phyloP scores from a whole-genome alignment of 2,329 filamentous ascomycete genomes.

The Fusarium sp. region DNA sequence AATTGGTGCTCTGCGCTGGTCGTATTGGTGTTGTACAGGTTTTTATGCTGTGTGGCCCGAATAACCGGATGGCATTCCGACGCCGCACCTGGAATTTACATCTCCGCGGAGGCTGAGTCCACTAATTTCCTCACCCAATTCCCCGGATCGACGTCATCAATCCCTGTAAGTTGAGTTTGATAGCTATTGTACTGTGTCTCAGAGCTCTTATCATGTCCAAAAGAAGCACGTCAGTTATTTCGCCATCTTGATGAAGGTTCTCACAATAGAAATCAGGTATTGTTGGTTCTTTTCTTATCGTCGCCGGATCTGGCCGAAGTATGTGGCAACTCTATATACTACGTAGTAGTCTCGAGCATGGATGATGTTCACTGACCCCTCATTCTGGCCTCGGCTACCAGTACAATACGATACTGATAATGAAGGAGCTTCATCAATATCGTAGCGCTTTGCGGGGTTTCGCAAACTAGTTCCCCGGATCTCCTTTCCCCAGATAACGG shows the following conservation, averaged over 20 bases:
- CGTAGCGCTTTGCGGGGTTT: constrained; percentile 31
- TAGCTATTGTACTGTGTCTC: constrained; percentile 13
- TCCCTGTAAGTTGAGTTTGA: constrained; percentile 23
- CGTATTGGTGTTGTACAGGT: constrained; percentile 13
- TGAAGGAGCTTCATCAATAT: constrained; percentile 20
- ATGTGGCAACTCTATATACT: constrained; percentile 2
- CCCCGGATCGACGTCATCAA: constrained; percentile 38
- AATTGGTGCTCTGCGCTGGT: constrained; percentile 8
- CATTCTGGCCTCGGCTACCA: not conserved
- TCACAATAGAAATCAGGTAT: not conserved
- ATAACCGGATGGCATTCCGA: constrained; percentile 31
- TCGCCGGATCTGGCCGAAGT: not conserved
- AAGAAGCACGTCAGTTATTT: constrained; percentile 18
- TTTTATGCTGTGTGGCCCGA: constrained; percentile 16
- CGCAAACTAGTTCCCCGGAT: constrained; percentile 34
- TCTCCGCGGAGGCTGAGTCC: constrained; percentile 38
- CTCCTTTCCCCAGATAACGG: constrained; percentile 38
- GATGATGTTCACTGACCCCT: constrained; percentile 10
- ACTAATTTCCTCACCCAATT: constrained; percentile 30
- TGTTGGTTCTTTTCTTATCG: not conserved
- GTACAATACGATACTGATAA: not conserved
- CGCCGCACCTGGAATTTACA: constrained; percentile 22
- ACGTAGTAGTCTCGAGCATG: not conserved
- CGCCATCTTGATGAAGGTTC: constrained; percentile 2
- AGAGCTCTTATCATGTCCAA: constrained; percentile 8